Percentiles rank a stretch among this genome's conserved stretches.
These are phyloP conservation scores for Plasmodium billcollinsi DNA, from an alignment of 169 alveolate species.

Conservation along the genomic window DNA sequence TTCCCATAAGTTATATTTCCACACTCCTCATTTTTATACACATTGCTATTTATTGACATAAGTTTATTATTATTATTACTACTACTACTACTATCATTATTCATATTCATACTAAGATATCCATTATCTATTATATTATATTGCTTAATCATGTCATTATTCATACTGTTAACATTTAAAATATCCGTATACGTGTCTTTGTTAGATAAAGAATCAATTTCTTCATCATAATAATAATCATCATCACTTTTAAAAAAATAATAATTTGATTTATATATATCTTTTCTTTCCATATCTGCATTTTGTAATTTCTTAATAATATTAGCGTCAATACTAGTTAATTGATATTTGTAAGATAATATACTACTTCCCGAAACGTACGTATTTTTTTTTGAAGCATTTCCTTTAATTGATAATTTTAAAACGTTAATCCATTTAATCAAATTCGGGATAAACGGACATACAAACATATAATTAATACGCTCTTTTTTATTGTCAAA, in stretches of 20 bases:
- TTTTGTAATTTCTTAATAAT: conserved; percentile 78
- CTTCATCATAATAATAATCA: conserved; percentile 27
- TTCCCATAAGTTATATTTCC: conserved; percentile 15
- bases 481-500: conserved; percentile 75
- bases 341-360: conserved; percentile 39
- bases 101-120: too few species aligned
- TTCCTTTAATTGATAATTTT: conserved; percentile 30
- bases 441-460: conserved; percentile 79
- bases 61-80: conserved; percentile 7
- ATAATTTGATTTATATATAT: conserved; percentile 67
- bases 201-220: conserved; percentile 16
- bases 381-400: conserved; percentile 5
- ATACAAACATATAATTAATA: conserved; percentile 50
- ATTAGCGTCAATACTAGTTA: conserved; percentile 30
- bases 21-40: conserved; percentile 12
- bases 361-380: conserved; percentile 20
- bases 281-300: conserved; percentile 77
- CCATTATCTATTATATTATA: too few species aligned
- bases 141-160: too few species aligned
- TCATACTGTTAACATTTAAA: conserved; percentile 13
- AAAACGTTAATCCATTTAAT: conserved; percentile 80
- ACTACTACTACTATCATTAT: background rate
- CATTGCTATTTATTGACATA: too few species aligned
- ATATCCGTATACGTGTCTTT: background rate
- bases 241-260: conserved; percentile 55